A percentile compares a stretch with the other conserved stretches of the same genome.
phyloP scores from a whole-genome alignment of 495 filamentous ascomycete genomes.

The Penicillium argentinense region DNA sequence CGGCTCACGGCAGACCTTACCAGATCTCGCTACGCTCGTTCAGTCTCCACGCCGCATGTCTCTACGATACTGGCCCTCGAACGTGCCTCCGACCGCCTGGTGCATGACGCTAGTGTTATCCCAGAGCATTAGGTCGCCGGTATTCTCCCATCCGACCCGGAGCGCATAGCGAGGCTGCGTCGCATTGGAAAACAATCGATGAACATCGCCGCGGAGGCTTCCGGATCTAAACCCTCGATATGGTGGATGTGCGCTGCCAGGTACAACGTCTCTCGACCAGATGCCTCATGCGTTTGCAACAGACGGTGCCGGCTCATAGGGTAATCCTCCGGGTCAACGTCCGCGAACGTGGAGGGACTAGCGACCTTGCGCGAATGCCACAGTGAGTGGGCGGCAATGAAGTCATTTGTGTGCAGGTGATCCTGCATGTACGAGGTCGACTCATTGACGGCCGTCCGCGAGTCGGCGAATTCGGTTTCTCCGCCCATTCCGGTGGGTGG shows the following conservation, averaged over 20 bases:
- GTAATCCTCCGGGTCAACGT: constrained; percentile 42
- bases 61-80: constrained; percentile 48
- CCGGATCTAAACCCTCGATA: constrained; percentile 46
- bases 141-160: constrained; percentile 47
- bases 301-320: constrained; percentile 52
- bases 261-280: constrained; percentile 54
- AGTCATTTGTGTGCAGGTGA: constrained; percentile 43
- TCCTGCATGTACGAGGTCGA: constrained; percentile 39
- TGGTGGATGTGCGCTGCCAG: constrained; percentile 56
- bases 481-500: constrained; percentile 53
- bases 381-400: constrained; percentile 55
- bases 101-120: constrained; percentile 60
- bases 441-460: constrained; percentile 53
- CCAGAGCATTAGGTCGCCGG: constrained; percentile 58
- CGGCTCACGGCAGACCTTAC: constrained; percentile 17
- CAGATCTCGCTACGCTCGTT: constrained; percentile 30
- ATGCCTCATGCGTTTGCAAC: constrained; percentile 52
- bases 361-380: constrained; percentile 54
- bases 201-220: constrained; percentile 38
- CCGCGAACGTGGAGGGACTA: constrained; percentile 48
- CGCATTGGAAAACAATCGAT: constrained; percentile 44
- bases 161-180: constrained; percentile 51
- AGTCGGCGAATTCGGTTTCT: constrained; percentile 59
- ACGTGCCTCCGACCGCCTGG: constrained; percentile 49
- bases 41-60: constrained; percentile 55